A percentile compares a stretch with the other conserved stretches of the same genome.
Conservation (phyloP, 495 filamentous ascomycete genomes). For the Apodospora peruviana region DNA sequence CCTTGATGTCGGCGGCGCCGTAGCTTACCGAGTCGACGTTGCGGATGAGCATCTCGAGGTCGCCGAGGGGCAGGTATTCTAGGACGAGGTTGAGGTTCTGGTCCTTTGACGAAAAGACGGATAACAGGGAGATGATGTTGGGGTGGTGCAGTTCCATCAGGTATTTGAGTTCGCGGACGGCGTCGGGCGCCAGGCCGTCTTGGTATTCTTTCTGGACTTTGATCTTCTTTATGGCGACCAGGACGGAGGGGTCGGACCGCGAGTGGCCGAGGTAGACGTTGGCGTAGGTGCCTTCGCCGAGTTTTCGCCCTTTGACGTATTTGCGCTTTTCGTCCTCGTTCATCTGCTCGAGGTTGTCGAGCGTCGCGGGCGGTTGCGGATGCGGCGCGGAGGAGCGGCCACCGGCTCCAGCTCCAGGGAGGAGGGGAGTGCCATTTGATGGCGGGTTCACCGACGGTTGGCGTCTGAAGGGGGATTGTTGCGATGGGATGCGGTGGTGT, state of each 20-base stretch:
- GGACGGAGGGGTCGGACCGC: slow-evolving; percentile 55
- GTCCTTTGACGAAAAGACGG: slow-evolving; percentile 89
- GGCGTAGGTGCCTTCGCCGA: slow-evolving; percentile 96
- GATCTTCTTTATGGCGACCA: slow-evolving; percentile 97
- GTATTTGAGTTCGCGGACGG: slow-evolving; percentile 90
- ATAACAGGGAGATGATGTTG: slow-evolving; percentile 86
- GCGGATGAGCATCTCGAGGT: slow-evolving; percentile 89
- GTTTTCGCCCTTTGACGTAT: slow-evolving; percentile 87
- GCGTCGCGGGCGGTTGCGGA: slow-evolving; percentile 14
- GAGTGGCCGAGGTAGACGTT: slow-evolving; percentile 86
- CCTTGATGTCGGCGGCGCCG: slow-evolving; percentile 79
- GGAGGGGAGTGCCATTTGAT: slow-evolving; percentile 13
- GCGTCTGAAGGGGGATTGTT: slow-evolving; percentile 17
- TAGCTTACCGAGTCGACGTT: slow-evolving; percentile 64
- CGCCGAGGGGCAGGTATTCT: slow-evolving; percentile 84
- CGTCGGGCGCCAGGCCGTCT: slow-evolving; percentile 88
- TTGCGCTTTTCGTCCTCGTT: slow-evolving; percentile 82
- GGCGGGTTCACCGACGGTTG: slow-evolving; percentile 16
- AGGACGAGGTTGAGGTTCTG: slow-evolving; percentile 88
- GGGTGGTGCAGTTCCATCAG: slow-evolving; percentile 93
- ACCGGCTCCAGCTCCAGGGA: slow-evolving; percentile 13
- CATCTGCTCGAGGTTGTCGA: slow-evolving; percentile 75
- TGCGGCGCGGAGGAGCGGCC: slow-evolving; percentile 2
- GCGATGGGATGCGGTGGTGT: slow-evolving; percentile 4
- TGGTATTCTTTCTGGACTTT: slow-evolving; percentile 78